phyloP scores from a whole-genome alignment of 1,284 basidiomycete genomes.

The Ustilago lituana region DNA sequence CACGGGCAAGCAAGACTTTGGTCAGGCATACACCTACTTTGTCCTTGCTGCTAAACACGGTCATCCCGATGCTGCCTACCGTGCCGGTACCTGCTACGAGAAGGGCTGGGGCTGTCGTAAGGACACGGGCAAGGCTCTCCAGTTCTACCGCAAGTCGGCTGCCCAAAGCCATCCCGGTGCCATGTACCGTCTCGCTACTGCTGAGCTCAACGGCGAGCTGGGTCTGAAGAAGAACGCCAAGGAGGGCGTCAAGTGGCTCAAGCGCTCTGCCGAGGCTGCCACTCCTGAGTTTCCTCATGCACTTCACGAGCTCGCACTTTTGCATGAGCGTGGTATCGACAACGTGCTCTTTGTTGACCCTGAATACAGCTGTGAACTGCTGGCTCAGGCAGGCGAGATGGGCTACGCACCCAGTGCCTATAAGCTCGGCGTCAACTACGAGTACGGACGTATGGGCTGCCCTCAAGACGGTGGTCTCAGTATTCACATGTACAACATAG shows the following conservation, averaged over 20 bases:
- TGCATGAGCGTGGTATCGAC: constrained; percentile 94
- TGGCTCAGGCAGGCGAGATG: constrained; percentile 93
- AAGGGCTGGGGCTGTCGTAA: constrained; percentile 97
- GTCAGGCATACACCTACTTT: constrained; percentile 94
- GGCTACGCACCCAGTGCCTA: constrained; percentile 96
- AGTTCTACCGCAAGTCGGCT: constrained; percentile 90
- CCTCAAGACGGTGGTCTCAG: constrained; percentile 96
- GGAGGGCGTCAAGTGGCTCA: constrained; percentile 98
- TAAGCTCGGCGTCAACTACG: constrained; percentile 96
- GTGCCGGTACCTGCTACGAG: constrained; percentile 96
- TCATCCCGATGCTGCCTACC: constrained; percentile 95
- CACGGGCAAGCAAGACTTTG: constrained; percentile 87
- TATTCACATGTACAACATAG: constrained; percentile 88
- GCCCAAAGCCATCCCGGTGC: constrained; percentile 91
- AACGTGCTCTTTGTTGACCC: constrained; percentile 96
- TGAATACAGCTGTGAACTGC: constrained; percentile 91
- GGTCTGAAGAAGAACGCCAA: constrained; percentile 85
- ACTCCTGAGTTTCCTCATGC: constrained; percentile 94
- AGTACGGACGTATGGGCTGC: constrained; percentile 98
- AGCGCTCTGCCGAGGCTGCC: constrained; percentile 83
- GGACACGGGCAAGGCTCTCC: constrained; percentile 88
- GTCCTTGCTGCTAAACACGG: constrained; percentile 96
- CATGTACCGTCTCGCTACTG: constrained; percentile 94
- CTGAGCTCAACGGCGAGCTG: constrained; percentile 94
- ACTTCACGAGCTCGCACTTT: constrained; percentile 89